Evolutionary conservation across 768 basidiomycete genomes (phyloP).

Genomic region (Candolleomyces eurysporus): DNA sequence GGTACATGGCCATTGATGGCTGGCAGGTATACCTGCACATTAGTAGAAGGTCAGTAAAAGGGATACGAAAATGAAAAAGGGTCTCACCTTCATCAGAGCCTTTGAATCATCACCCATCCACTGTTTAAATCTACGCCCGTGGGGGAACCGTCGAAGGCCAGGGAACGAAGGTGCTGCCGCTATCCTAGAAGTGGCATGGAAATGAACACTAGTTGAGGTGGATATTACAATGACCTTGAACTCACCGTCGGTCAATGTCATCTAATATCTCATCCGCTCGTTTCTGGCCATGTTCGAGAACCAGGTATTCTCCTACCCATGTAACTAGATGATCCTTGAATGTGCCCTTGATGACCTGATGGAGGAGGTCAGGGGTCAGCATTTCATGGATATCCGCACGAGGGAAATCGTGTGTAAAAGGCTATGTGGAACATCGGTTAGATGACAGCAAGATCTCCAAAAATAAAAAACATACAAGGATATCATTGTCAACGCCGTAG

Average conservation of each 20-base stretch:
- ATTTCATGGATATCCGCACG: constrained; percentile 33
- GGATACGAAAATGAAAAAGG: no score
- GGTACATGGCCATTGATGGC: constrained; percentile 18
- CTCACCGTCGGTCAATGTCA: constrained; percentile 8
- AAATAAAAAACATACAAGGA: no score
- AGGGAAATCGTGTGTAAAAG: constrained; percentile 29
- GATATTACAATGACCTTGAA: not conserved
- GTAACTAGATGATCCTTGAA: constrained; percentile 38
- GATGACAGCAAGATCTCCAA: no score
- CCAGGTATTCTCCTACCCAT: constrained; percentile 33
- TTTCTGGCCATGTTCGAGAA: constrained; percentile 11
- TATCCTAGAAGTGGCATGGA: constrained; percentile 3
- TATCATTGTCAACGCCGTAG: constrained; percentile 4
- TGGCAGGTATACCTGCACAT: constrained; percentile 19
- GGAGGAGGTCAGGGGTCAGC: constrained; percentile 29
- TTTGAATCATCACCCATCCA: constrained; percentile 39
- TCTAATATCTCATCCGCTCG: constrained; percentile 23
- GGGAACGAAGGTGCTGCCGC: constrained; percentile 20
- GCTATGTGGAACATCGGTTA: no score
- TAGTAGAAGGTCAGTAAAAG: no score
- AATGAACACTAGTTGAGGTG: not conserved
- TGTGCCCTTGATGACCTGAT: constrained; percentile 27
- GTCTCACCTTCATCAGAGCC: constrained; percentile 36
- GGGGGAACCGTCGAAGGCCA: constrained; percentile 21
- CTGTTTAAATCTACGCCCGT: constrained; percentile 28